These are phyloP conservation scores for Colletotrichum camelliae DNA, from an alignment of 2,329 filamentous ascomycete genomes.

Conservation along the genomic window DNA sequence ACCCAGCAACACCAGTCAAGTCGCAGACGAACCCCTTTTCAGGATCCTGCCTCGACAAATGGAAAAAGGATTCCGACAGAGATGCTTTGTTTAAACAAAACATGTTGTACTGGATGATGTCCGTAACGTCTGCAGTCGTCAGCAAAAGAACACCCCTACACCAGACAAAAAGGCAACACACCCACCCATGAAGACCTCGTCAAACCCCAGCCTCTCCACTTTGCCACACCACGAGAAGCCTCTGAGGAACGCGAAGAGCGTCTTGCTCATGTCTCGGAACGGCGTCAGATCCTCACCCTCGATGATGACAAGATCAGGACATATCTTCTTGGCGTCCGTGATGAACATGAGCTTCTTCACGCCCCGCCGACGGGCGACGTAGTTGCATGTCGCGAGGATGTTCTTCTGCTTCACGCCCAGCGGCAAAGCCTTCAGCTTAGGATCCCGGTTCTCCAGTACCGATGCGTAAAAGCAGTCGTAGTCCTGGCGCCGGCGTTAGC, in stretches of 20 bases:
- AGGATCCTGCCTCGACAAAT: slow-evolving; percentile 74
- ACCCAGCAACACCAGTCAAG: slow-evolving; percentile 70
- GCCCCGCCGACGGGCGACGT: slow-evolving; percentile 78
- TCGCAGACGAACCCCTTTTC: slow-evolving; percentile 83
- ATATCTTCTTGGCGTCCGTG: slow-evolving; percentile 77
- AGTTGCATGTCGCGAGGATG: slow-evolving; percentile 93
- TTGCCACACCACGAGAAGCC: slow-evolving; percentile 78
- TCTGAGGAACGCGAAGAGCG: slow-evolving; percentile 75
- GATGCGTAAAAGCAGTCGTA: slow-evolving; percentile 96
- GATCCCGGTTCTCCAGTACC: slow-evolving; percentile 83
- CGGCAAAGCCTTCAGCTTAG: slow-evolving; percentile 72
- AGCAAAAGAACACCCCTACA: slow-evolving; percentile 31
- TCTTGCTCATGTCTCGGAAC: slow-evolving; percentile 87
- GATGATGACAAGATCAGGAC: slow-evolving; percentile 84
- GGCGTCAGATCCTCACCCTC: slow-evolving; percentile 85
- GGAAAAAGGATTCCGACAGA: slow-evolving; percentile 77
- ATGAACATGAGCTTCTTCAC: slow-evolving; percentile 86
- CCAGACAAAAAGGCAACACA: background rate
- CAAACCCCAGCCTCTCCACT: slow-evolving; percentile 85
- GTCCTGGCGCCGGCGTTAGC: slow-evolving; percentile 51
- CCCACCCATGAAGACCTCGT: slow-evolving; percentile 72
- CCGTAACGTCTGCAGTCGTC: slow-evolving; percentile 76
- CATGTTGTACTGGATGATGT: slow-evolving; percentile 84
- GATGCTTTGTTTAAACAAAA: slow-evolving; percentile 71
- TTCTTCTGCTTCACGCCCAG: slow-evolving; percentile 92